These are phyloP conservation scores for Musa schizocarpa DNA, from an alignment of 176 grass and related monocot species.

Conservation along the genomic window DNA sequence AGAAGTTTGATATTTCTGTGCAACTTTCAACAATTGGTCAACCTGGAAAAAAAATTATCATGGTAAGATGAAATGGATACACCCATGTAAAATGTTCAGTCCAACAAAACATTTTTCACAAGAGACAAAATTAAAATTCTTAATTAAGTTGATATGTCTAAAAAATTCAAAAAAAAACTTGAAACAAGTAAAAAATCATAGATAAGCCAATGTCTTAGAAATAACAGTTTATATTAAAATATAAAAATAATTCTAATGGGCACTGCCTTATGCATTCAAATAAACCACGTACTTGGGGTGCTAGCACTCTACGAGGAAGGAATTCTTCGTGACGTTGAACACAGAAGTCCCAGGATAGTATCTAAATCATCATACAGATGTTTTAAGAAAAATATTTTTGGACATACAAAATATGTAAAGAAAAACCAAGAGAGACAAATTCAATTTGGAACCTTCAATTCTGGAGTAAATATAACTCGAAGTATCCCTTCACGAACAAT, in stretches of 20 bases:
- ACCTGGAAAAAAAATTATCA: conserved; percentile 30
- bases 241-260: background rate
- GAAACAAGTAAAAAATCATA: too few species aligned
- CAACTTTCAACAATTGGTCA: conserved; percentile 68
- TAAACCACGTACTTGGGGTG: conserved; percentile 48
- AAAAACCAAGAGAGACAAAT: conserved; percentile 1
- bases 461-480: conserved; percentile 79
- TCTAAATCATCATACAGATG: conserved; percentile 32
- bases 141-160: background rate
- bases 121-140: background rate
- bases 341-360: conserved; percentile 93
- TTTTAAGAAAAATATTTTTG: too few species aligned
- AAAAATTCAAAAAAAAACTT: background rate
- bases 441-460: conserved; percentile 55
- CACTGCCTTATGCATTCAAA: too few species aligned
- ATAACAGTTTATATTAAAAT: background rate
- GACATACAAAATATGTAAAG: background rate
- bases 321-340: conserved; percentile 65
- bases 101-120: background rate
- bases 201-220: too few species aligned
- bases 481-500: conserved; percentile 62
- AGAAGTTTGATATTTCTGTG: conserved; percentile 75
- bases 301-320: conserved; percentile 54
- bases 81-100: background rate
- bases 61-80: conserved; percentile 6